Base-by-base conservation (phyloP, 108 stramenopile genomes). In the Chaetoceros muelleri region DNA sequence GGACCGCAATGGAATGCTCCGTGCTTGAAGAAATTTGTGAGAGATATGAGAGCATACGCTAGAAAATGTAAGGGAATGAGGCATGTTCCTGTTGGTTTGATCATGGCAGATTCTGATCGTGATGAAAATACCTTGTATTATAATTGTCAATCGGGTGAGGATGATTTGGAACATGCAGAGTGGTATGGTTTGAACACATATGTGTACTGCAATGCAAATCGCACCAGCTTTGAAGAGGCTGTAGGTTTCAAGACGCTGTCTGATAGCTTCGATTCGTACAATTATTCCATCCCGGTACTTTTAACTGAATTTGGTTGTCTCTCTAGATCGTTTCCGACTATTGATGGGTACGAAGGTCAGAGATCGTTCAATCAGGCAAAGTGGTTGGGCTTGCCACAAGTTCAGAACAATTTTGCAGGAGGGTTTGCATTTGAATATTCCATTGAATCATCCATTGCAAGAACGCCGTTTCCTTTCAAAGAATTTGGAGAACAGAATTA, bases 231-330 rank as follows among this genome's bases (percentile, higher is more conserved):
- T 8, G 57, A 58, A 1, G 56, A 67, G 1, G 26, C 61, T 7
- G n/a, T 30, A 28, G 72, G 66, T 2, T 73, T 62, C 57, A 29
- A 44, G 10, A 17, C 47, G 7, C 34, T 67, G 34, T 10, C 8
- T 40, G 34, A 40, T 5, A 40, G 34, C 34, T 40, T 40, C 34
- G 34, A 40, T 5, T 10, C 8, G 5, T 40, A 40, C 34, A 40
- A 69, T 28, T 51, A 61, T 17, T 19, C 60, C 17, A 54, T 65
- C 46, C 72, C 71, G 20, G 69, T 65, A 13, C 16, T 73, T 46
- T 46, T 73, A 44, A 65, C 71, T n/a, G 76, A 77, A 56, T 77
- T 53, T 65, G 76, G 76, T 16, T 77, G 76, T 48, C 44, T 65
- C 1, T 50, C 48, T n/a, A 24, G 22, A 25, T 34, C 61, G 16